Evolutionary conservation across 176 grass and related monocot genomes (phyloP).

Genomic region (Bolboschoenus planiculmis): DNA sequence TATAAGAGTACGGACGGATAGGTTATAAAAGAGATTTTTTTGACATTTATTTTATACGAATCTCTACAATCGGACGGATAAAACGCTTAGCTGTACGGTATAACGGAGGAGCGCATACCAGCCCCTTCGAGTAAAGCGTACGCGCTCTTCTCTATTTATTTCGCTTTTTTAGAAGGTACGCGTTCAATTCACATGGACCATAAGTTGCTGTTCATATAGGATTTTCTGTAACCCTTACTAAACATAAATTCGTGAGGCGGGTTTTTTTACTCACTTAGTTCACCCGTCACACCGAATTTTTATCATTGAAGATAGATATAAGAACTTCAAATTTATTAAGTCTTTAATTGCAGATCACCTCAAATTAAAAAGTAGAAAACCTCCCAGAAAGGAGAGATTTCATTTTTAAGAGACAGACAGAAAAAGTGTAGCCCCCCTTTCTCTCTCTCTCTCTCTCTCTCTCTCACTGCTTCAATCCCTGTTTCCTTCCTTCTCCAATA

Average conservation of each 20-base stretch:
- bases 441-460: too few relatives aligned
- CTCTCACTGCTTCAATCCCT: neutral
- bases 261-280: neutral
- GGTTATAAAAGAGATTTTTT: too few relatives aligned
- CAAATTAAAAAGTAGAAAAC: neutral
- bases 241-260: neutral
- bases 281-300: neutral
- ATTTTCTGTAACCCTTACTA: neutral
- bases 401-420: neutral
- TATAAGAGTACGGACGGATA: too few relatives aligned
- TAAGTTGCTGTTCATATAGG: neutral
- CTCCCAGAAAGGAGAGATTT: neutral
- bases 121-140: neutral
- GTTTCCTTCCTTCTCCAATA: slow-evolving; percentile 5
- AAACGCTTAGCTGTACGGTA: too few relatives aligned
- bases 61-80: too few relatives aligned
- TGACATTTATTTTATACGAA: too few relatives aligned
- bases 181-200: slow-evolving; percentile 2
- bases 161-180: neutral
- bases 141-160: neutral
- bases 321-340: neutral
- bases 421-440: neutral
- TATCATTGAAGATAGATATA: neutral
- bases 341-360: neutral
- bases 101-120: too few relatives aligned